These are phyloP conservation scores for Alternaria novae-zelandiae DNA, from an alignment of 2,329 filamentous ascomycete genomes.

Conservation along the genomic window DNA sequence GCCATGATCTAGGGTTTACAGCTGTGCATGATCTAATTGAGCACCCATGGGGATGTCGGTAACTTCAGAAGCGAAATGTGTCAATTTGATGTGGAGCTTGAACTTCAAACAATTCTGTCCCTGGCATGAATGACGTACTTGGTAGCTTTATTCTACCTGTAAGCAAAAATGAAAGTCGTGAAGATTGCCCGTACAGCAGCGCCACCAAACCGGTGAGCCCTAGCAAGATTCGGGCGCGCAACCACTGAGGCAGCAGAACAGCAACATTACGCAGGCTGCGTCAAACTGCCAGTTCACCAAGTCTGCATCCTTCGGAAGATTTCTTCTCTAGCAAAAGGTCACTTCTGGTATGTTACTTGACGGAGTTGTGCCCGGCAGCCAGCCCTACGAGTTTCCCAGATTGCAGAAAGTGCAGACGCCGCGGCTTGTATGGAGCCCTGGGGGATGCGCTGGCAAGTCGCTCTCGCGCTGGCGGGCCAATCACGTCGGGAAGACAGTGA, in stretches of 20 bases:
- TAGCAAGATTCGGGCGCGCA: neutral
- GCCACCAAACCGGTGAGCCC: slow-evolving; percentile 15
- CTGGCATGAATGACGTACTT: neutral
- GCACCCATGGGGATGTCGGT: neutral
- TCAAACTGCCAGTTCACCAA: slow-evolving; percentile 29
- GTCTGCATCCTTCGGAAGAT: neutral
- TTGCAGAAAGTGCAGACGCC: neutral
- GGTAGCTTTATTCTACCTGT: neutral
- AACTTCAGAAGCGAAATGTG: neutral
- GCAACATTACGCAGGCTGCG: neutral
- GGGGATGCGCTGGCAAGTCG: slow-evolving; percentile 40
- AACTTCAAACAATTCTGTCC: neutral
- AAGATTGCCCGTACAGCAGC: neutral
- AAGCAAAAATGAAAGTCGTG: neutral
- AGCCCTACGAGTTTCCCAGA: slow-evolving; percentile 17
- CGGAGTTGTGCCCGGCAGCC: slow-evolving; percentile 5
- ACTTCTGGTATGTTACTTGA: slow-evolving; percentile 19
- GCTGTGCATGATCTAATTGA: slow-evolving; percentile 4
- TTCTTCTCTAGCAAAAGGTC: neutral
- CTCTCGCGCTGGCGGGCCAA: slow-evolving; percentile 14
- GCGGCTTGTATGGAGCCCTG: slow-evolving; percentile 14
- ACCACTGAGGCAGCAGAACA: slow-evolving; percentile 4
- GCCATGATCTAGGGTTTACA: neutral
- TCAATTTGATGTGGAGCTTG: neutral
- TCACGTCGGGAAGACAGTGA: slow-evolving; percentile 8